Evolutionary conservation across 2,329 filamentous ascomycete genomes (phyloP), one percentile per base, ranked within the genome.

Genomic region (Aspergillaceae sp.): DNA sequence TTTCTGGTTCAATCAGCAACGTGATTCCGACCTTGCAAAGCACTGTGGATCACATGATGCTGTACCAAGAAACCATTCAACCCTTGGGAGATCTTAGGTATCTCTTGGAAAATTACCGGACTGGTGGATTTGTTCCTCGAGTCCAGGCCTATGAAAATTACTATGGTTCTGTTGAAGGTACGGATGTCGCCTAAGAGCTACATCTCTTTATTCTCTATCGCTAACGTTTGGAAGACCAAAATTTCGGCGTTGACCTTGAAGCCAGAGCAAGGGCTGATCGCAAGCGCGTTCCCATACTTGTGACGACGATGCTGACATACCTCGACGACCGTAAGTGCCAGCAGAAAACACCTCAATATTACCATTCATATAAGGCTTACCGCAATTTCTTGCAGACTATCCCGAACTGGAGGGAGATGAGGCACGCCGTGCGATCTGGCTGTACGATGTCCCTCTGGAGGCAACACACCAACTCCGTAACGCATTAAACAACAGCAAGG

Each of bases 51-150:
- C 89, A 94, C 64, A 96, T 98, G 90, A 89, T 98, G 83, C 77
- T 98, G 41, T 98, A 94, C 71, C 92, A 98, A 67, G 92, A 98
- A 74, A 97, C 92, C 0, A 87, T 98, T n/a, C 92, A 97, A 67
- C 92, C 92, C 4, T 66, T 83, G 41, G 86, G 87, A 35, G 92
- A 98, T 67, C 73, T 98, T 56, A 80, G 92, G 52, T 98, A 97
- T 66, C 78, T 98, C 49, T 76, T 98, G 40, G 92, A 98, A 71
- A 98, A 91, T 64, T 98, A 98, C 70, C 84, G 90, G 52, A 98
- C 92, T 5, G 92, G 92, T 52, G 87, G 84, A 54, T 98, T 94
- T 64, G 80, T 88, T 43, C 92, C 92, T 6, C 90, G 81, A 59
- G 91, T 97, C 29, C 82, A 89, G 41, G 85, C 88, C 3, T 98